Base-by-base conservation (phyloP, 441 rosid species). In the Eruca vesicaria region DNA sequence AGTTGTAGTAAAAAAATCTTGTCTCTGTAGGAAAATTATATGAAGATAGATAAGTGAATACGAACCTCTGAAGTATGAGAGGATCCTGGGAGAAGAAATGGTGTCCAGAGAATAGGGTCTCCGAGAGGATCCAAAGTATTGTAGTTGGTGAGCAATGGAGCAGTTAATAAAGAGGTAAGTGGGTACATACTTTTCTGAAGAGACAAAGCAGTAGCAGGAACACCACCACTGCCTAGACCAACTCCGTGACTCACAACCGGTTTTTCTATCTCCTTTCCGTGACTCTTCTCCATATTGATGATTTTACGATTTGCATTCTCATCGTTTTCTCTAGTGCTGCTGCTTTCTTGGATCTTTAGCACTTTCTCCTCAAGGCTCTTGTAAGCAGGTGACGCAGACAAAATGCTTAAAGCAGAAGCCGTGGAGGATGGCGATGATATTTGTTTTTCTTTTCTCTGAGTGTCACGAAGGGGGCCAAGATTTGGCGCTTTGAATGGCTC, bases 401-500 rank as follows among this genome's bases (percentile, higher is more conserved):
- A 83, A 78, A 90, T 86, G 82, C 89, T 86, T 82, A 91, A 79
- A 59, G 97, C 91, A 76, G 99, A 92, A 36, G 80, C 45, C 20
- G 82, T 56, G 10, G 70, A 26, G 20, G 74, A 53, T 31, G 61
- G 70, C 28, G 78, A 68, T 68, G 68, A 35, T 41, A 89, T 83
- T 63, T 86, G 83, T 75, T 83, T 87, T 38, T 79, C 84, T 74
- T 76, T 91, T 76, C 82, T 88, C 29, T 83, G 72, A 75, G 58
- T 86, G 56, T 84, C 80, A 59, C 62, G 63, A 43, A 84, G 63
- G 57, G 85, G 62, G 38, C 99, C 95, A 69, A 95, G 79, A 82
- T 83, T 81, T 57, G 99, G 99, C 82, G 86, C 86, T 81, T 93
- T 92, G 84, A 87, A 95, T 12, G 97, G 98, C 83, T 93, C 94